A percentile compares a stretch with the other conserved stretches of the same genome.
These are phyloP conservation scores for Chaetomidium leptoderma DNA, from an alignment of 495 filamentous ascomycete genomes.

Conservation along the genomic window DNA sequence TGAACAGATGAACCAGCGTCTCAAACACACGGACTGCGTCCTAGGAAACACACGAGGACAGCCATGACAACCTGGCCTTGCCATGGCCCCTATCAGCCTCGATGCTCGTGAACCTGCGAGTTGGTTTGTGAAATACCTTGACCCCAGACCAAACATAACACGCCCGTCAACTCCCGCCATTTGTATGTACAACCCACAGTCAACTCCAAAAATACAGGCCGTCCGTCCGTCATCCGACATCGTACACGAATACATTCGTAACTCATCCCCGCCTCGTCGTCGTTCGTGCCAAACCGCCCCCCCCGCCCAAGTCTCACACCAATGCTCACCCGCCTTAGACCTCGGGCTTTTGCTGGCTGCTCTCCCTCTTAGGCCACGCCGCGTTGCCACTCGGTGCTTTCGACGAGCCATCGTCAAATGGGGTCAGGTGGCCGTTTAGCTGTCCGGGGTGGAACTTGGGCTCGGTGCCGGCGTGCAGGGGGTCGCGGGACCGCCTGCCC, in stretches of 20 bases:
- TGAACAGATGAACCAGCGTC: no score
- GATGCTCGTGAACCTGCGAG: no score
- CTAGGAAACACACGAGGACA: no score
- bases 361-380: conserved; percentile 18
- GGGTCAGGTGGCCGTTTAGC: conserved; percentile 15
- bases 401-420: conserved; percentile 18
- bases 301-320: not conserved
- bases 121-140: not conserved
- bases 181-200: not conserved
- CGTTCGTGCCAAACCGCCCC: not conserved
- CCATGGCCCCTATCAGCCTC: no score
- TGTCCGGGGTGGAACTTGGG: conserved; percentile 13
- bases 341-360: not conserved
- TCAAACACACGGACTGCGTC: no score
- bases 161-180: not conserved
- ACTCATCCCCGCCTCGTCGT: not conserved
- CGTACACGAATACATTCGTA: conserved; percentile 7
- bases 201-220: not conserved
- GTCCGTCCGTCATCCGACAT: conserved; percentile 4
- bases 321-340: not conserved
- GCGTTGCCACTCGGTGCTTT: not conserved
- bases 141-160: not conserved
- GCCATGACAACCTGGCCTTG: no score
- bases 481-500: conserved; percentile 16
- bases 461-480: conserved; percentile 13